A percentile compares a stretch with the other conserved stretches of the same genome.
Conservation (phyloP, 1,139 yeast genomes). For the Debaryomyces nepalensis region DNA sequence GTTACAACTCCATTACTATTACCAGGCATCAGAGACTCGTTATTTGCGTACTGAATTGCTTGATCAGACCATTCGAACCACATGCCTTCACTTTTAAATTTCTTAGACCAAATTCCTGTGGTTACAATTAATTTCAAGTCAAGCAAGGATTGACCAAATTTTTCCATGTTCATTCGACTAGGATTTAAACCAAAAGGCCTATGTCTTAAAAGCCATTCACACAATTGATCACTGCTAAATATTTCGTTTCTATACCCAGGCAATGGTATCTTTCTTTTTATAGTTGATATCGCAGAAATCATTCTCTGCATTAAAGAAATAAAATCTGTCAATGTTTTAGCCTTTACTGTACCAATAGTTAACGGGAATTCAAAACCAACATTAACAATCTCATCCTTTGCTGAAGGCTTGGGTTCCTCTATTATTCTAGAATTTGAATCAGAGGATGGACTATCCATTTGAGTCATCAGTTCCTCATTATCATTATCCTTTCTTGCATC, state of each 20-base stretch:
- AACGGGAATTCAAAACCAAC: slow-evolving; percentile 38
- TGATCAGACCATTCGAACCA: slow-evolving; percentile 55
- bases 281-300: slow-evolving; percentile 31
- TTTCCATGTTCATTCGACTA: slow-evolving; percentile 43
- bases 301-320: slow-evolving; percentile 26
- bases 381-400: neutral
- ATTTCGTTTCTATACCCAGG: slow-evolving; percentile 49
- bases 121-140: slow-evolving; percentile 41
- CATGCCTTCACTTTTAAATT: slow-evolving; percentile 49
- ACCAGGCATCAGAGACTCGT: slow-evolving; percentile 8
- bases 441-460: neutral
- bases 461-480: slow-evolving; percentile 11
- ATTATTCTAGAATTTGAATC: neutral
- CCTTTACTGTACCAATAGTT: slow-evolving; percentile 32
- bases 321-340: slow-evolving; percentile 27
- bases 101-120: slow-evolving; percentile 38
- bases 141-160: slow-evolving; percentile 47
- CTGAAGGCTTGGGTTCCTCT: too few species aligned
- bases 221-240: slow-evolving; percentile 46
- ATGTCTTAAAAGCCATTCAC: slow-evolving; percentile 32
- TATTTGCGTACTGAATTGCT: slow-evolving; percentile 30
- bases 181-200: slow-evolving; percentile 44
- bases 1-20: neutral
- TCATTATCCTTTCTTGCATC: slow-evolving; percentile 18
- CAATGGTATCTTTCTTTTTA: slow-evolving; percentile 40